phyloP scores from a whole-genome alignment of 1,139 yeast species.

The Hanseniaspora uvarum region DNA sequence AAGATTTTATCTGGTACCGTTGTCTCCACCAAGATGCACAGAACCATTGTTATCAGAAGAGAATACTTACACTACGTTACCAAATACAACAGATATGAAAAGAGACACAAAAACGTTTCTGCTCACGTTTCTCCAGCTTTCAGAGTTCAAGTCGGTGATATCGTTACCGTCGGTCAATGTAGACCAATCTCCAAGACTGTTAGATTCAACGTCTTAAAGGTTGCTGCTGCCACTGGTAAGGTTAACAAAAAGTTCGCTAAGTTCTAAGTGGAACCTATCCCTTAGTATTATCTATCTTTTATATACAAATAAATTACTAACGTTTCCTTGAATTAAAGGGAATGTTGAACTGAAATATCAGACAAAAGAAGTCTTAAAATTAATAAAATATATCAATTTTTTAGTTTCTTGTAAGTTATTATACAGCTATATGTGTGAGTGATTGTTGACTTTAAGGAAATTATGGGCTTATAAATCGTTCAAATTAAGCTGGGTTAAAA shows the following conservation, averaged over 20 bases:
- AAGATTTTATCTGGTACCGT: constrained; percentile 97
- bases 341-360: neutral
- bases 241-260: constrained; percentile 88
- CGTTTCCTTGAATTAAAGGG: neutral
- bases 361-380: neutral
- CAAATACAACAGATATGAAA: constrained; percentile 99
- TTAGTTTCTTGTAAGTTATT: neutral
- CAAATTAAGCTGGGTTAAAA: no score
- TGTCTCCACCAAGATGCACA: constrained; percentile 99
- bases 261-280: constrained; percentile 47
- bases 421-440: neutral
- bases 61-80: constrained; percentile 99
- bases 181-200: constrained; percentile 99
- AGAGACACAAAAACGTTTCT: constrained; percentile 99
- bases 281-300: constrained; percentile 10
- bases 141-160: constrained; percentile 99
- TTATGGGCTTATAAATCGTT: neutral
- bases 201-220: constrained; percentile 98
- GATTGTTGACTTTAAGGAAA: neutral
- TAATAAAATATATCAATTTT: neutral
- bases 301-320: neutral
- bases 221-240: constrained; percentile 79
- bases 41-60: constrained; percentile 99
- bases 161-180: constrained; percentile 99
- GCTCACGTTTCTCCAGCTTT: constrained; percentile 99